Evolutionary conservation across 2,329 filamentous ascomycete species (phyloP).

Genomic region (Teratosphaeria zuluensis): DNA sequence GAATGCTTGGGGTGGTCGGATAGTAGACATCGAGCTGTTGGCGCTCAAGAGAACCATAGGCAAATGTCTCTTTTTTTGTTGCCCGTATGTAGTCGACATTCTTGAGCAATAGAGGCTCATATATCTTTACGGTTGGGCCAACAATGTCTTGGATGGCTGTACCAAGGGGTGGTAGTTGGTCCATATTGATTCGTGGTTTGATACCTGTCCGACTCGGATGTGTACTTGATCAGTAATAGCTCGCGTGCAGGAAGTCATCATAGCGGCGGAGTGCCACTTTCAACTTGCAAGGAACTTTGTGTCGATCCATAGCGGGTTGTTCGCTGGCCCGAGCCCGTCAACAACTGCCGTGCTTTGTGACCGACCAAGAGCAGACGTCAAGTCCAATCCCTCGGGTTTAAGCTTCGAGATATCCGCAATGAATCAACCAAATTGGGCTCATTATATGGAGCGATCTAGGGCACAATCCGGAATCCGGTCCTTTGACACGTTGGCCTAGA

Average conservation of each 20-base stretch:
- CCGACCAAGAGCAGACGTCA: no score
- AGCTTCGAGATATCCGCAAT: background rate
- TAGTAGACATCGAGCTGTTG: conserved; percentile 33
- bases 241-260: no score
- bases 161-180: conserved; percentile 19
- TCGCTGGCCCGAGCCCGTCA: no score
- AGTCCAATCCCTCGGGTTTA: background rate
- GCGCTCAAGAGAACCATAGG: conserved; percentile 27
- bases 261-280: no score
- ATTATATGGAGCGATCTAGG: background rate
- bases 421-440: background rate
- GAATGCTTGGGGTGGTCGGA: conserved; percentile 10
- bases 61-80: conserved; percentile 18
- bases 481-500: background rate
- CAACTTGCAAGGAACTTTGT: no score
- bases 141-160: conserved; percentile 13
- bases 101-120: conserved; percentile 13
- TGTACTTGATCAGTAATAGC: no score
- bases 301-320: no score
- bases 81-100: conserved; percentile 17
- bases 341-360: no score
- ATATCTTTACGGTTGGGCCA: conserved; percentile 15
- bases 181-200: conserved; percentile 7
- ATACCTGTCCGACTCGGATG: no score
- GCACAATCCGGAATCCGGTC: background rate